Conservation (phyloP, 148 eudicot genomes). For the Rhododendron vialii region DNA sequence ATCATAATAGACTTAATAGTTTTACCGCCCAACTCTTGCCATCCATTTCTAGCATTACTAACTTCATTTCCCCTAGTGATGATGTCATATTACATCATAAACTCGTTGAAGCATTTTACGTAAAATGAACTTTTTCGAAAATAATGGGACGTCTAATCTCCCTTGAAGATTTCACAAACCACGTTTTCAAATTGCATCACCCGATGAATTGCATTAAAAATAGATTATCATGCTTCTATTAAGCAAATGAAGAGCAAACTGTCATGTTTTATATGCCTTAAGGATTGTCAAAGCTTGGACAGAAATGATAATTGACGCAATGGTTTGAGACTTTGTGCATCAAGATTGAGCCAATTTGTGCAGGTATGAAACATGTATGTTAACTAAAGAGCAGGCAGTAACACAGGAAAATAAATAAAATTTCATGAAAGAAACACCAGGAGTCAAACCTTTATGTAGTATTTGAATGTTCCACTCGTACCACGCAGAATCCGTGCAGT, state of each 20-base stretch:
- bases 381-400: background rate
- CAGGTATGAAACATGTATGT: background rate
- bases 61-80: background rate
- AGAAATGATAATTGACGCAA: background rate
- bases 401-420: background rate
- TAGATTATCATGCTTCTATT: background rate
- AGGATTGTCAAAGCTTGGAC: background rate
- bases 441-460: slow-evolving; percentile 77
- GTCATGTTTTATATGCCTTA: background rate
- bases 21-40: background rate
- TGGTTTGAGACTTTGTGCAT: background rate
- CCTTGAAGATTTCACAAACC: background rate
- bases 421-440: background rate
- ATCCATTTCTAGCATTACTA: background rate
- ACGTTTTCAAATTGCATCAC: background rate
- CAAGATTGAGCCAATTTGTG: background rate
- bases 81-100: background rate
- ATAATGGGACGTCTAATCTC: background rate
- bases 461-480: slow-evolving; percentile 90
- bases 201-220: background rate
- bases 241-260: background rate
- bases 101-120: background rate
- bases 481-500: slow-evolving; percentile 70
- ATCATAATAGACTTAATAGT: background rate
- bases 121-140: background rate